Evolutionary conservation across 441 rosid genomes (phyloP).

Genomic region (Macaranga tanarius): DNA sequence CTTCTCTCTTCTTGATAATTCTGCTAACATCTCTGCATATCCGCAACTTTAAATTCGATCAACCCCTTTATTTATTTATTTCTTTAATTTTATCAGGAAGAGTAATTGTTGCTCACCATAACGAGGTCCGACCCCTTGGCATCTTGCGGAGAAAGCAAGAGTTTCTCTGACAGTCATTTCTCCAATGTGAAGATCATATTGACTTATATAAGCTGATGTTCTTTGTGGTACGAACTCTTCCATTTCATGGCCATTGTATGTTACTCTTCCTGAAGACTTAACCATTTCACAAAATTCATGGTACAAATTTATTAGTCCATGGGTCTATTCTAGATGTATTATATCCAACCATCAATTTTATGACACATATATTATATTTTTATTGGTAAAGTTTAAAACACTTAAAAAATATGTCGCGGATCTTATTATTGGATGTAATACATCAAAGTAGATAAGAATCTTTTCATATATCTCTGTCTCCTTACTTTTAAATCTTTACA

Average conservation of each 20-base stretch:
- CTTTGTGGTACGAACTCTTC: slow-evolving; percentile 64
- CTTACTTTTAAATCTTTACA: slow-evolving; percentile 53
- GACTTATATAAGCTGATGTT: slow-evolving; percentile 63
- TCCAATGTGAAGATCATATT: slow-evolving; percentile 61
- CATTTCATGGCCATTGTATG: slow-evolving; percentile 63
- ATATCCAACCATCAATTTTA: too few relatives aligned
- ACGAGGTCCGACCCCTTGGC: slow-evolving; percentile 66
- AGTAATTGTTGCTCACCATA: slow-evolving; percentile 31
- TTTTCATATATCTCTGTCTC: not conserved
- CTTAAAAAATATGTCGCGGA: too few relatives aligned
- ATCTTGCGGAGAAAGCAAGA: slow-evolving; percentile 59
- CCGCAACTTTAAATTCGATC: not conserved
- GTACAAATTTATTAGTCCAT: too few relatives aligned
- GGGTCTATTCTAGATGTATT: too few relatives aligned
- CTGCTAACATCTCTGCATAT: slow-evolving; percentile 49
- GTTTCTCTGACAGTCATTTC: slow-evolving; percentile 79
- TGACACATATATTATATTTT: too few relatives aligned
- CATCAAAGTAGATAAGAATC: too few relatives aligned
- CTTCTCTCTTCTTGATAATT: slow-evolving; percentile 61
- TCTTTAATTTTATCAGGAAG: too few relatives aligned
- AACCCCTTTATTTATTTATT: not conserved
- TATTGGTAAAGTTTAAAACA: too few relatives aligned
- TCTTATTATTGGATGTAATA: too few relatives aligned
- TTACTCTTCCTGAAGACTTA: slow-evolving; percentile 55
- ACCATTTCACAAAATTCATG: slow-evolving; percentile 1